Conservation (phyloP, 495 filamentous ascomycete genomes). For the Umbilicaria muhlenbergii region DNA sequence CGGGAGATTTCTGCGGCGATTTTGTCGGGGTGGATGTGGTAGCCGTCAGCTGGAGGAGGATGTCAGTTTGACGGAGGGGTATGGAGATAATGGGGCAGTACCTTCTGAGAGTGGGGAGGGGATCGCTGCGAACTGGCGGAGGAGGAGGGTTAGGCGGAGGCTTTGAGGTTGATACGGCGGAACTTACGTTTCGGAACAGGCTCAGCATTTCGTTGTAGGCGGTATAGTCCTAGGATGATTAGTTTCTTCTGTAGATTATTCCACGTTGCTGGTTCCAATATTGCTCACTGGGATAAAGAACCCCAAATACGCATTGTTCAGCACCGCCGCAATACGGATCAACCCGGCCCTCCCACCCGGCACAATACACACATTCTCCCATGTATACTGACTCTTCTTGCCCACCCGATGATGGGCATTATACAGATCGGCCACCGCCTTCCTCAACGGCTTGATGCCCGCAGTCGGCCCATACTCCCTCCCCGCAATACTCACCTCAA, state of each 20-base stretch:
- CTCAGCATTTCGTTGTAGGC: conserved; percentile 96
- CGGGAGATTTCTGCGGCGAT: conserved; percentile 81
- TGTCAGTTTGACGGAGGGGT: too few species aligned
- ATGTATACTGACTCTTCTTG: conserved; percentile 84
- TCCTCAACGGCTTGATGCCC: conserved; percentile 78
- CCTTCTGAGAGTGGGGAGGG: conserved; percentile 70
- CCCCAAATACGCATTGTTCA: conserved; percentile 81
- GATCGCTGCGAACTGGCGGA: conserved; percentile 68
- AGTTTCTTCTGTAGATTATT: not conserved
- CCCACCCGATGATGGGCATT: conserved; percentile 83
- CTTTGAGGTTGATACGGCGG: too few species aligned
- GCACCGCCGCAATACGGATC: conserved; percentile 84
- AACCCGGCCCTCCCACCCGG: conserved; percentile 85
- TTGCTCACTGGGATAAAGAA: conserved; percentile 55
- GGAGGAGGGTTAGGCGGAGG: conserved; percentile 5
- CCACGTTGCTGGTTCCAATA: conserved; percentile 28
- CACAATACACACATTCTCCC: conserved; percentile 98
- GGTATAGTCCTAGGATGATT: conserved; percentile 33
- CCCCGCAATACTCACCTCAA: conserved; percentile 59
- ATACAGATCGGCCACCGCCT: conserved; percentile 85
- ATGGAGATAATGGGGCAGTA: too few species aligned
- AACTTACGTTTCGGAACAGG: conserved; percentile 76
- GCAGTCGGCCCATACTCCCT: conserved; percentile 90
- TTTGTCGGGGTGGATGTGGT: conserved; percentile 84
- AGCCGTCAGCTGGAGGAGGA: conserved; percentile 40